Conservation (phyloP, 768 basidiomycete species). For the Tricholoma matsutake region DNA sequence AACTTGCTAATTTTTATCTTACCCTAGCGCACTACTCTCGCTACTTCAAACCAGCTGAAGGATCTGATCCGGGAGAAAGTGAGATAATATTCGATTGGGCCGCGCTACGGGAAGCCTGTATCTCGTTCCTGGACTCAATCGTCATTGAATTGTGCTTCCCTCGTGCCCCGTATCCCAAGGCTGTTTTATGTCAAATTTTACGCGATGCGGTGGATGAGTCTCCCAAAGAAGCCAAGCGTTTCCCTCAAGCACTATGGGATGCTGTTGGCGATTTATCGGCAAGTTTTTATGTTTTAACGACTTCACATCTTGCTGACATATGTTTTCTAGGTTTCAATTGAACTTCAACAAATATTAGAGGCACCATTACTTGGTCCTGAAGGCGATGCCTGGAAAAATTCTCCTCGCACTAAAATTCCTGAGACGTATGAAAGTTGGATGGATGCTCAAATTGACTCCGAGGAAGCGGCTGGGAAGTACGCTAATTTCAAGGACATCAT, state of each 20-base stretch:
- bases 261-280: conserved; percentile 81
- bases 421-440: conserved; percentile 63
- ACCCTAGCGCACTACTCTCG: conserved; percentile 63
- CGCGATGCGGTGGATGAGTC: conserved; percentile 71
- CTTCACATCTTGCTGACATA: background rate
- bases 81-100: conserved; percentile 66
- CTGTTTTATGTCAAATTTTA: conserved; percentile 63
- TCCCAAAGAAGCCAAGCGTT: conserved; percentile 69
- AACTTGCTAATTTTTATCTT: background rate
- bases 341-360: conserved; percentile 65
- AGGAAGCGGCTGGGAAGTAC: conserved; percentile 48
- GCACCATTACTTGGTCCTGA: conserved; percentile 56
- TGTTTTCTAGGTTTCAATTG: conserved; percentile 50
- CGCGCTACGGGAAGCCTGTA: conserved; percentile 57
- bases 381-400: conserved; percentile 49
- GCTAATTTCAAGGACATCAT: conserved; percentile 54
- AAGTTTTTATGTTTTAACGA: conserved; percentile 16
- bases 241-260: conserved; percentile 79
- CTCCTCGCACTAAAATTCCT: conserved; percentile 47
- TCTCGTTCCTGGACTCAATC: conserved; percentile 81
- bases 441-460: conserved; percentile 64
- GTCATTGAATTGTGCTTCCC: conserved; percentile 83
- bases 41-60: conserved; percentile 56
- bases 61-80: conserved; percentile 37
- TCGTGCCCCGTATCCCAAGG: conserved; percentile 60